Evolutionary conservation across 176 grass and related monocot species (phyloP), one percentile per base, ranked within the genome.

Genomic region (Juncus effusus): DNA sequence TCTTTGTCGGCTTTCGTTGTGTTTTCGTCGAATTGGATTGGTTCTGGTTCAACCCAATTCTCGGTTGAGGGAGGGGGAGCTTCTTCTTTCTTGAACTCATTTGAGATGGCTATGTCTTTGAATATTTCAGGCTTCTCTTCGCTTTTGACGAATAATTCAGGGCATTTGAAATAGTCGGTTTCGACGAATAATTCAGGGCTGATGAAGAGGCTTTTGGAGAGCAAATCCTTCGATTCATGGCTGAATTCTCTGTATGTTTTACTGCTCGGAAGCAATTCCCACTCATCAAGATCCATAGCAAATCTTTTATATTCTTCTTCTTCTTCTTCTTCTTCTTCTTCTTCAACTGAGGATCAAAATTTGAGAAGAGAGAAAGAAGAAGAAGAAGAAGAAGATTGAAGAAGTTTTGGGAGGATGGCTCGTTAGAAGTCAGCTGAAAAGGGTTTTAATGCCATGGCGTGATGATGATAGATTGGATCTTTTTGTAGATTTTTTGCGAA

Each of bases 261-360:
- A 50, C 60, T 69, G 65, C 76, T 83, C 38, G 93, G 89, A 54
- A 99, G 77, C 69, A 99, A 16, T 77, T 90, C 95, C 95, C 95
- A 99, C 13, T 93, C 89, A 16, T 90, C 89, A 47, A 99, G 47
- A 77, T 64, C 82, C 72, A 87, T 89, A 1, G 36, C 35, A 45
- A 80, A 72, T 76, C 88, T 78, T 28, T 36, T 65, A 38, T 16
- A 13, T 52, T 35, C 55, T 76, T 71, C 79, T 72, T 60, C 63
- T 73, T 11, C 40, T 80, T 49, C n/a, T 44, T 53, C 62, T 60
- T 66, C 56, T 16, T 16, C 14, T 2, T 40, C 47, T 54, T 71
- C 75, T 64, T 59, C 16, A 65, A 36, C 38, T 42, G 47, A 14
- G 73, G 61, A 66, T 54, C 51, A 63, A 80, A 11, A 45, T 37